These are phyloP conservation scores for Candida silvatica DNA, from an alignment of 805 yeast genomes.

Conservation along the genomic window DNA sequence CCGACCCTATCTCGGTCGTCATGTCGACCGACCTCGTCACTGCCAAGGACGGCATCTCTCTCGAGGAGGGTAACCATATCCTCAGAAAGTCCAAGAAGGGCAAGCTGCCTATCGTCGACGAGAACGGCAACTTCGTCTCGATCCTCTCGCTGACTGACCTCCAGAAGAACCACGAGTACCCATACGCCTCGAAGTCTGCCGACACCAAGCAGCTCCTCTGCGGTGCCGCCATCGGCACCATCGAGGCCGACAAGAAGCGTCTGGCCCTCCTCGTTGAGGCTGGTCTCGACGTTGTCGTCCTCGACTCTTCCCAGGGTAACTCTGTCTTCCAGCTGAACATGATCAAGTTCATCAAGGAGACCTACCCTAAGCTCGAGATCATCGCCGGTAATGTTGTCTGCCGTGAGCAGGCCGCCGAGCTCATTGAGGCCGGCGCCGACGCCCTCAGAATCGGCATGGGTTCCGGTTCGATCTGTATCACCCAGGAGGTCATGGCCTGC, in stretches of 20 bases:
- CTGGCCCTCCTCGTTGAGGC: constrained; percentile 81
- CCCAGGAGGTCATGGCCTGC: constrained; percentile 99
- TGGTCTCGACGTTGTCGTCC: constrained; percentile 91
- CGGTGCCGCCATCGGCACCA: constrained; percentile 98
- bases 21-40: constrained; percentile 89
- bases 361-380: constrained; percentile 72
- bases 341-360: constrained; percentile 84
- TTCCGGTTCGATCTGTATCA: constrained; percentile 97
- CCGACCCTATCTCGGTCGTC: constrained; percentile 56
- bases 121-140: constrained; percentile 66
- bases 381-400: constrained; percentile 98
- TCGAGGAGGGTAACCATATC: constrained; percentile 82
- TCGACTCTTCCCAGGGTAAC: constrained; percentile 98
- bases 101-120: constrained; percentile 89
- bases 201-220: constrained; percentile 91
- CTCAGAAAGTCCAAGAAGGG: constrained; percentile 94
- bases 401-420: constrained; percentile 95
- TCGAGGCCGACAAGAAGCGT: constrained; percentile 82
- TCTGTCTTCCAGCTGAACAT: constrained; percentile 90
- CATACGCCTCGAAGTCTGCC: constrained; percentile 89
- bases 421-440: constrained; percentile 94
- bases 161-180: constrained; percentile 91
- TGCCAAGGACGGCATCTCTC: constrained; percentile 73
- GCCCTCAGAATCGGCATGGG: constrained; percentile 99
- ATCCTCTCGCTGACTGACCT: constrained; percentile 92